Percentiles rank a stretch among this genome's conserved stretches.
Conservation (phyloP, 371 early-diverging fungal genomes). For the Parasitella parasitica region DNA sequence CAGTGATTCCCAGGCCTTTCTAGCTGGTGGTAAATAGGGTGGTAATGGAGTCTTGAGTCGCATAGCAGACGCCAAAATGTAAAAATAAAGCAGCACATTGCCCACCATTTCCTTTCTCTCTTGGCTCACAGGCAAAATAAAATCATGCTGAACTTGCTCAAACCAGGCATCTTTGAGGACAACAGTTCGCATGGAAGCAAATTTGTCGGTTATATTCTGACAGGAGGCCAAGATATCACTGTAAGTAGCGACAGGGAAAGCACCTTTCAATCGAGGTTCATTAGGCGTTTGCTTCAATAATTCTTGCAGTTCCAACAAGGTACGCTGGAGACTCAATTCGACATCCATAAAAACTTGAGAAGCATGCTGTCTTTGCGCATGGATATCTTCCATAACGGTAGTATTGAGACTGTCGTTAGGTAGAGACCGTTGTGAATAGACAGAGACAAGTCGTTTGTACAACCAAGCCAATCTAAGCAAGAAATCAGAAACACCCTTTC, state of each 20-base stretch:
- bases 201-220: slow-evolving; percentile 75
- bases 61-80: slow-evolving; percentile 76
- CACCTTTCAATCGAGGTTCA: slow-evolving; percentile 85
- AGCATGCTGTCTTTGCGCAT: slow-evolving; percentile 30
- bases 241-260: slow-evolving; percentile 72
- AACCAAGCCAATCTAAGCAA: slow-evolving; percentile 66
- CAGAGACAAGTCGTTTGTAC: slow-evolving; percentile 67
- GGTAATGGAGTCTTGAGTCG: slow-evolving; percentile 83
- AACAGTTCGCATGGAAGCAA: slow-evolving; percentile 68
- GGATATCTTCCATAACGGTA: slow-evolving; percentile 45
- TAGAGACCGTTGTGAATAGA: slow-evolving; percentile 35
- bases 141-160: slow-evolving; percentile 51
- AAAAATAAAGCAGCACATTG: slow-evolving; percentile 74
- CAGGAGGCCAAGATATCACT: slow-evolving; percentile 64
- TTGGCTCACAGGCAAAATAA: slow-evolving; percentile 56
- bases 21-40: slow-evolving; percentile 73
- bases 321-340: slow-evolving; percentile 69
- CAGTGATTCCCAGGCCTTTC: slow-evolving; percentile 46
- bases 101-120: slow-evolving; percentile 73
- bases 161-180: slow-evolving; percentile 66
- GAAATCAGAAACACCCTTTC: slow-evolving; percentile 66
- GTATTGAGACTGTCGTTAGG: not conserved
- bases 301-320: slow-evolving; percentile 59
- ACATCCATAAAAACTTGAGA: slow-evolving; percentile 61
- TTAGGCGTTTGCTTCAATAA: slow-evolving; percentile 72